phyloP scores from a whole-genome alignment of 768 basidiomycete genomes.

The Mycena vitilis region DNA sequence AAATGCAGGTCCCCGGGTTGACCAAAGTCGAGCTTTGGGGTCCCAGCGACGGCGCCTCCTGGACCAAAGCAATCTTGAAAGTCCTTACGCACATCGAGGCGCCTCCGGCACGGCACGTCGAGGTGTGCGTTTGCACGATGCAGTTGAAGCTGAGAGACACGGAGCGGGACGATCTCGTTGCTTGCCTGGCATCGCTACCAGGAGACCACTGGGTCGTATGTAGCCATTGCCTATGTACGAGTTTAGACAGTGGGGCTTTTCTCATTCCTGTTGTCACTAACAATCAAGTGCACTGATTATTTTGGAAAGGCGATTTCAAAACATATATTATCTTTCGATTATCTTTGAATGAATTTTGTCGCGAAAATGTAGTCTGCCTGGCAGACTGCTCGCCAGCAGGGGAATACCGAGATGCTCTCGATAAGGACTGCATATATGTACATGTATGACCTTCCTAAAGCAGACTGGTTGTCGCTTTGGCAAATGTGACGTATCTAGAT shows the following conservation, averaged over 20 bases:
- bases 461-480: too few relatives aligned
- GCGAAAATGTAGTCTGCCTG: too few relatives aligned
- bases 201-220: not conserved
- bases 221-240: not conserved
- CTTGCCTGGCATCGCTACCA: not conserved
- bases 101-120: not conserved
- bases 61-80: not conserved
- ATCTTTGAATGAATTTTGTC: too few relatives aligned
- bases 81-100: slow-evolving; percentile 8
- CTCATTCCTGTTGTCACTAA: too few relatives aligned
- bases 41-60: not conserved
- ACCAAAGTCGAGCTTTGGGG: slow-evolving; percentile 8
- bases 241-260: too few relatives aligned
- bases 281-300: not conserved
- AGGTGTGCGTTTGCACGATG: slow-evolving; percentile 2
- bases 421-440: too few relatives aligned
- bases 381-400: too few relatives aligned
- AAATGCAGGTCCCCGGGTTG: slow-evolving; percentile 6
- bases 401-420: too few relatives aligned
- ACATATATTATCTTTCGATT: too few relatives aligned
- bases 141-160: not conserved
- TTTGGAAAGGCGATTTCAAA: not conserved
- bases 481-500: too few relatives aligned
- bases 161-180: not conserved
- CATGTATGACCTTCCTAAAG: too few relatives aligned